Evolutionary conservation across 257 asterid genomes (phyloP), one percentile per base, ranked within the genome.

Genomic region (Plantago major): DNA sequence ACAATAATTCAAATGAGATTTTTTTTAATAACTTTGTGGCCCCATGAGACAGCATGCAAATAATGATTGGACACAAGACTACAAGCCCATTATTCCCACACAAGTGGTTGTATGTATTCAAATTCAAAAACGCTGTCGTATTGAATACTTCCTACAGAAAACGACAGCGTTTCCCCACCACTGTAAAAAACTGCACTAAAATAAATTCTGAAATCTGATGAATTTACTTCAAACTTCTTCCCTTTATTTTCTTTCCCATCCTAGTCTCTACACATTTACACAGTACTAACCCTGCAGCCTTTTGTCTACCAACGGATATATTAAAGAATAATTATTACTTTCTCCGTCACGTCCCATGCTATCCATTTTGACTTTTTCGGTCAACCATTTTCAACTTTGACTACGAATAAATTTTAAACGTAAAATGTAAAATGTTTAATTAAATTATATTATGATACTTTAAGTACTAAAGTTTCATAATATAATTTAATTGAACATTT

Each of bases 261-360:
- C 44, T 10, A 43, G 40, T 60, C 56, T 63, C 60, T 74, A 47
- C 59, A 47, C 10, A 60, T 47, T 58, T 55, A n/a, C n/a, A 22
- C 33, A 65, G 50, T 14, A 57, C 49, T 59, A 33, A 33, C 8
- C 6, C 8, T 61, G 77, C 73, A 70, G 73, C 72, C 70, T 75
- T 69, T 74, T 63, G 76, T 50, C 63, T n/a, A 42, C 70, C 79
- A 79, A 79, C 81, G 75, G 78, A 56, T 43, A 73, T 64, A 76
- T 22, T 22, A 1, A 22, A 22, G 26, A 1, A 1, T 22, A 22
- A 22, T 22, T 22, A 22, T 22, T 22, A n/a, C n/a, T n/a, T n/a
- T n/a, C n/a, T n/a, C n/a, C n/a, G n/a, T n/a, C n/a, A n/a, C n/a
- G n/a, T n/a, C n/a, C n/a, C n/a, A n/a, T n/a, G n/a, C n/a, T n/a